Evolutionary conservation across 1,284 basidiomycete species (phyloP), one percentile per base, ranked within the genome.

Genomic region (Austropuccinia psidii): DNA sequence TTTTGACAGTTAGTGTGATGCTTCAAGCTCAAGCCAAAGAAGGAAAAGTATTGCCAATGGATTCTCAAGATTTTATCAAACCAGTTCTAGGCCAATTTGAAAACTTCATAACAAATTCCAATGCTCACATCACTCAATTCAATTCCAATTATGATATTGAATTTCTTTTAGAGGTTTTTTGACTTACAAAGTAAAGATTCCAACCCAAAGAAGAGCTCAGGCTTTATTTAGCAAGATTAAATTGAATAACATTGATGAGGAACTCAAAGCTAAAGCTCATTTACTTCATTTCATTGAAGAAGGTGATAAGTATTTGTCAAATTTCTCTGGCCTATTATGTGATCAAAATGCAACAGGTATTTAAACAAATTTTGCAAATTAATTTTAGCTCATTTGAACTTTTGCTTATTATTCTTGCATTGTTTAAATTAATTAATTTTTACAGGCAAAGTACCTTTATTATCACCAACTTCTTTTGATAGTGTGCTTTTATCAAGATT

Each of bases 1-100:
- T 73, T 24, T 57, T 73, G 47, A 73, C 60, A 21, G 60, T 60
- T 27, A 49, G 70, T 55, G 60, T 50, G 19, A 73, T 73, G 6
- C 43, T 73, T 19, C 49, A 73, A 35, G 54, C 55, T 17, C 70
- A 73, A 73, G 60, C 37, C 41, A 39, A 55, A 37, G 49, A 73
- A 50, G 70, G 60, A 27, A 62, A 45, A 35, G 54, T 29, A 0
- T 37, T 73, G 21, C 24, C 21, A 58, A 41, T 13, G 19, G 52
- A 57, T 13, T 41, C 54, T n/a, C 35, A 54, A 37, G 19, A 21
- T 15, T 39, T 73, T 50, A 50, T 73, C n/a, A 33, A 72, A 41
- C 54, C 55, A 6, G n/a, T 72, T 31, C 37, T 72, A 24, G 35
- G 8, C 31, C 45, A 37, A 41, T 52, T 72, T 31, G 68, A 47